Evolutionary conservation across 2,329 filamentous ascomycete species (phyloP).

Genomic region (Coleophoma cylindrospora): DNA sequence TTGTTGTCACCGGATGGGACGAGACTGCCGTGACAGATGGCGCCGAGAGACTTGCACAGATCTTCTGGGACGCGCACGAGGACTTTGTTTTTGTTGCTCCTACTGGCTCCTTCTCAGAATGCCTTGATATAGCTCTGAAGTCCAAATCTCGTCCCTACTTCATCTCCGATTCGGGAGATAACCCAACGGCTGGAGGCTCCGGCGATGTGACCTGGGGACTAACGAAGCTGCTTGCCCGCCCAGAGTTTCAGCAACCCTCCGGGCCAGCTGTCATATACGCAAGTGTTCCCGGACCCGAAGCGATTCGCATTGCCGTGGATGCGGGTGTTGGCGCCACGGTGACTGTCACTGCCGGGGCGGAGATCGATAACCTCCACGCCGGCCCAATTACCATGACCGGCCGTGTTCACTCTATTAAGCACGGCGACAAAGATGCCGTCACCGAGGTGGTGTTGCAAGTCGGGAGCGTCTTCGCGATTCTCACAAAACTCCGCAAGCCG

Average conservation of each 20-base stretch:
- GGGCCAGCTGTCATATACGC: slow-evolving; percentile 45
- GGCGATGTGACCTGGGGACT: slow-evolving; percentile 50
- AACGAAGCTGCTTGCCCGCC: slow-evolving; percentile 35
- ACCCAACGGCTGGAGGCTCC: slow-evolving; percentile 48
- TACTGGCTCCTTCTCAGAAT: slow-evolving; percentile 40
- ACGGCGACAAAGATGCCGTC: slow-evolving; percentile 42
- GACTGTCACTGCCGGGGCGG: slow-evolving; percentile 45
- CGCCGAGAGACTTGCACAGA: slow-evolving; percentile 38
- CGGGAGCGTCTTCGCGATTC: slow-evolving; percentile 43
- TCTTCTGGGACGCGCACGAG: slow-evolving; percentile 41
- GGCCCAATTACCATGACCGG: slow-evolving; percentile 46
- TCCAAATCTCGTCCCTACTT: slow-evolving; percentile 40
- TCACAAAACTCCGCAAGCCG: slow-evolving; percentile 46
- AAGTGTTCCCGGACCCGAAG: slow-evolving; percentile 42
- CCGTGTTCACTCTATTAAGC: slow-evolving; percentile 41
- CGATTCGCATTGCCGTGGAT: slow-evolving; percentile 33
- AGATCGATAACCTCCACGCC: slow-evolving; percentile 41
- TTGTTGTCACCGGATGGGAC: slow-evolving; percentile 48
- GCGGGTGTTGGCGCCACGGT: slow-evolving; percentile 41
- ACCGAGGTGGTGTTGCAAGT: slow-evolving; percentile 45
- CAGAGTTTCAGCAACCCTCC: slow-evolving; percentile 34
- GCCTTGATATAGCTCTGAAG: slow-evolving; percentile 38
- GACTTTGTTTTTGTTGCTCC: slow-evolving; percentile 48
- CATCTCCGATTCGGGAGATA: slow-evolving; percentile 51
- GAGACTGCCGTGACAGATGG: slow-evolving; percentile 29